A percentile compares a stretch with the other conserved stretches of the same genome.
Evolutionary conservation across 129 eudicot species (phyloP).

Genomic region (Saussurea involucrata): DNA sequence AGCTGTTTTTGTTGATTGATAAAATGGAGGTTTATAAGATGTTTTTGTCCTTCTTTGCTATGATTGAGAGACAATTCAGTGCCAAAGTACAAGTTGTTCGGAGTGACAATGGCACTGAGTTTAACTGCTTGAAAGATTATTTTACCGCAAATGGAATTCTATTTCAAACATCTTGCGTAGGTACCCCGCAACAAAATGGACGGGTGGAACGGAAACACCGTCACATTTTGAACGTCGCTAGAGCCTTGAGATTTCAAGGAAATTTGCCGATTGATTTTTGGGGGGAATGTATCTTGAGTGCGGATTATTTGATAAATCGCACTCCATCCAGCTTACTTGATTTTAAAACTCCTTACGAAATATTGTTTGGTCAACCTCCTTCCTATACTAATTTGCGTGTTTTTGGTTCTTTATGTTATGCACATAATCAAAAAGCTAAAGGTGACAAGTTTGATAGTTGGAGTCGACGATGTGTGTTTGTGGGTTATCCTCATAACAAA

Average conservation of each 20-base stretch:
- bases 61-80: not conserved
- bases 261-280: not conserved
- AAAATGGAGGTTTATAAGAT: too few relatives aligned
- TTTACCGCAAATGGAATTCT: not conserved
- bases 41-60: not conserved
- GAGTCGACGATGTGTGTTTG: not conserved
- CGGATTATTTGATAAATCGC: not conserved
- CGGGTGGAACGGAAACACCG: not conserved
- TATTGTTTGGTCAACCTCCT: not conserved
- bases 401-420: not conserved
- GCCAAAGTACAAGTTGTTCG: not conserved
- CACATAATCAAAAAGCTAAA: not conserved
- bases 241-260: not conserved
- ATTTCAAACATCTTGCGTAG: constrained; percentile 14
- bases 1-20: not conserved
- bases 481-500: not conserved
- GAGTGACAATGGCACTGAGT: not conserved
- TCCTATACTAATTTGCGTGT: not conserved
- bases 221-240: not conserved
- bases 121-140: not conserved
- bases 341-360: not conserved
- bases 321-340: not conserved
- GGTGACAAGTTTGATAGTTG: not conserved
- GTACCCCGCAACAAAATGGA: not conserved
- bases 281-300: not conserved